A percentile compares a stretch with the other conserved stretches of the same genome.
These are phyloP conservation scores for Clarireedia paspali DNA, from an alignment of 2,329 filamentous ascomycete genomes.

Conservation along the genomic window DNA sequence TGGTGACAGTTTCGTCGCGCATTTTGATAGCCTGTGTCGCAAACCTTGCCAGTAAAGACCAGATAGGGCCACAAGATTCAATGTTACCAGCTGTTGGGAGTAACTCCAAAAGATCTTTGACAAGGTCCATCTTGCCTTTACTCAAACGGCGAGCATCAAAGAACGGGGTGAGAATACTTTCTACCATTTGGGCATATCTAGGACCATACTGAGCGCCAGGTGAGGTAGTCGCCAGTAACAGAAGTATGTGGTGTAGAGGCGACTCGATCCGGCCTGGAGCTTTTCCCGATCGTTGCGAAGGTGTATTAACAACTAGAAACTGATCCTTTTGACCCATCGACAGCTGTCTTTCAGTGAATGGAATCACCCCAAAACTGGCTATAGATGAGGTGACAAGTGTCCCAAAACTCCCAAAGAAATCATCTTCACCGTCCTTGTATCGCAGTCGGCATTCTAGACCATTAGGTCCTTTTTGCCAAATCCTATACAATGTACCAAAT, in stretches of 20 bases:
- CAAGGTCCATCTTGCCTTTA: constrained; percentile 31
- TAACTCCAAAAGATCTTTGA: constrained; percentile 24
- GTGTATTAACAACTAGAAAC: constrained; percentile 57
- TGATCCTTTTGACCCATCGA: constrained; percentile 43
- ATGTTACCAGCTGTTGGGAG: constrained; percentile 24
- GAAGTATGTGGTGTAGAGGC: constrained; percentile 59
- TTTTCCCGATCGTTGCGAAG: constrained; percentile 49
- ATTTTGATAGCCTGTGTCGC: constrained; percentile 17
- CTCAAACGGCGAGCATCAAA: constrained; percentile 35
- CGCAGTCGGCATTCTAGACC: constrained; percentile 17
- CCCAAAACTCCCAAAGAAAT: constrained; percentile 48
- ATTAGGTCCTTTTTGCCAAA: constrained; percentile 54
- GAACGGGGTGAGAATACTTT: constrained; percentile 50
- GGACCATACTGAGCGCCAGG: constrained; percentile 20
- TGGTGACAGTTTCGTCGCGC: constrained; percentile 13
- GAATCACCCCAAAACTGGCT: constrained; percentile 46
- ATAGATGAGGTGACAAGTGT: constrained; percentile 43
- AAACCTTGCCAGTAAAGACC: constrained; percentile 26
- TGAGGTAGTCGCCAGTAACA: constrained; percentile 38
- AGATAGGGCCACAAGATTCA: constrained; percentile 20
- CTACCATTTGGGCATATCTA: constrained; percentile 30
- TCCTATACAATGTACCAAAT: constrained; percentile 57
- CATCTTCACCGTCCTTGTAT: constrained; percentile 26
- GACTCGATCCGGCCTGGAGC: constrained; percentile 43
- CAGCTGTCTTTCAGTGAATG: constrained; percentile 56